These are phyloP conservation scores for Spathaspora sp. DNA, from an alignment of 805 yeast species.

Conservation along the genomic window DNA sequence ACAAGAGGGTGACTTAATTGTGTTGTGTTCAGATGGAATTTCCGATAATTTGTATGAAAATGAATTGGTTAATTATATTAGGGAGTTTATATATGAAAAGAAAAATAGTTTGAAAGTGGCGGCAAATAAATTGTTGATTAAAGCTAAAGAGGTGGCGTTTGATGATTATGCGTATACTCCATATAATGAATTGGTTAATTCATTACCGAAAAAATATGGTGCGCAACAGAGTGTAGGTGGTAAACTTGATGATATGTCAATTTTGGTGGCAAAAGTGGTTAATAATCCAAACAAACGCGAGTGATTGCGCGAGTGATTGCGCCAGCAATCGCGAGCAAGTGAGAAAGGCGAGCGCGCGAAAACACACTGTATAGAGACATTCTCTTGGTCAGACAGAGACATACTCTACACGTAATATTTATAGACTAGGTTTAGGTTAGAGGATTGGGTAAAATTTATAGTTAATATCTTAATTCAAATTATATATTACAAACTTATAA, in stretches of 20 bases:
- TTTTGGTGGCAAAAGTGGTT: slow-evolving; percentile 45
- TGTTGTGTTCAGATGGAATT: slow-evolving; percentile 52
- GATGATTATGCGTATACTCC: slow-evolving; percentile 54
- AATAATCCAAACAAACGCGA: neutral
- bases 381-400: too few species aligned
- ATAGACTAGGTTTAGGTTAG: neutral
- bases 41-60: slow-evolving; percentile 49
- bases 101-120: slow-evolving; percentile 33
- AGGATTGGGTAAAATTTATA: slow-evolving; percentile 1
- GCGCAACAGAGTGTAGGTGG: slow-evolving; percentile 43
- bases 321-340: neutral
- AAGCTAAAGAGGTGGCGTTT: slow-evolving; percentile 47
- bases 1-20: slow-evolving; percentile 38
- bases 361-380: too few species aligned
- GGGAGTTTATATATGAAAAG: slow-evolving; percentile 23
- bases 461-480: neutral
- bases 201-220: slow-evolving; percentile 31
- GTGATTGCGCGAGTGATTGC: too few species aligned
- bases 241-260: slow-evolving; percentile 51
- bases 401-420: neutral
- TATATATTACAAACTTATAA: slow-evolving; percentile 2
- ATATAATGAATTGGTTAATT: slow-evolving; percentile 48
- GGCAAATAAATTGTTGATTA: slow-evolving; percentile 36
- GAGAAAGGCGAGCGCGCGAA: neutral
- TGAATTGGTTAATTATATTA: slow-evolving; percentile 40